phyloP scores from a whole-genome alignment of 768 basidiomycete genomes.

The Floccularia luteovirens region DNA sequence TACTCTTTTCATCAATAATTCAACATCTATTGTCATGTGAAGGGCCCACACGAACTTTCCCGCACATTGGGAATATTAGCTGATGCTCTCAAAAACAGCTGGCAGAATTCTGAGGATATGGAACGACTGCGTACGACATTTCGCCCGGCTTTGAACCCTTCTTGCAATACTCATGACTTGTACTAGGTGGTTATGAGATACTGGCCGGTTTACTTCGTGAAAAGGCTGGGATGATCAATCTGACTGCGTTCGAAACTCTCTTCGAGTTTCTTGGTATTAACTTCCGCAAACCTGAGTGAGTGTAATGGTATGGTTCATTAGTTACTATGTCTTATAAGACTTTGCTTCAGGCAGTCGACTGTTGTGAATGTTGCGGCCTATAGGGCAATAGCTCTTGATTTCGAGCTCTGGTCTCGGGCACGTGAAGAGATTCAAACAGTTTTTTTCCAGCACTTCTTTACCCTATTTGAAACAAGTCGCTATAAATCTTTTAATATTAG shows the following conservation, averaged over 20 bases:
- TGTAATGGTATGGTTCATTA: slow-evolving; percentile 3
- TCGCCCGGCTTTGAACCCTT: neutral
- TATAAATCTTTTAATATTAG: slow-evolving; percentile 73
- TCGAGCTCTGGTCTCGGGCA: slow-evolving; percentile 81
- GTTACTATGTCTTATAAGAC: neutral
- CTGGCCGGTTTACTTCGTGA: slow-evolving; percentile 64
- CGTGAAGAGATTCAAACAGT: slow-evolving; percentile 66
- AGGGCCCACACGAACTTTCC: slow-evolving; percentile 76
- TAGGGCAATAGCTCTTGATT: slow-evolving; percentile 76
- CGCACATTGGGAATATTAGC: slow-evolving; percentile 63
- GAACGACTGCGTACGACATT: slow-evolving; percentile 68
- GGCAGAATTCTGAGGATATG: slow-evolving; percentile 95
- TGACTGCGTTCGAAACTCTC: slow-evolving; percentile 73
- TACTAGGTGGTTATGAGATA: slow-evolving; percentile 83
- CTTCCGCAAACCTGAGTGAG: slow-evolving; percentile 76
- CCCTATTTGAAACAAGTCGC: slow-evolving; percentile 63
- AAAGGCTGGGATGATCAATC: slow-evolving; percentile 71
- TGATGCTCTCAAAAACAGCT: slow-evolving; percentile 75
- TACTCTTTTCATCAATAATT: neutral
- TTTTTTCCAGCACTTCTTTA: slow-evolving; percentile 77
- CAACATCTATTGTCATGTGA: neutral
- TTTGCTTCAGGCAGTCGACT: slow-evolving; percentile 56
- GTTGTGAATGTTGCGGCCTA: slow-evolving; percentile 81
- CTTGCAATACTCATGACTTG: neutral
- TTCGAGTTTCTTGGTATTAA: slow-evolving; percentile 86